These are phyloP conservation scores for Neoarthrinium moseri DNA, from an alignment of 2,329 filamentous ascomycete genomes.

Conservation along the genomic window DNA sequence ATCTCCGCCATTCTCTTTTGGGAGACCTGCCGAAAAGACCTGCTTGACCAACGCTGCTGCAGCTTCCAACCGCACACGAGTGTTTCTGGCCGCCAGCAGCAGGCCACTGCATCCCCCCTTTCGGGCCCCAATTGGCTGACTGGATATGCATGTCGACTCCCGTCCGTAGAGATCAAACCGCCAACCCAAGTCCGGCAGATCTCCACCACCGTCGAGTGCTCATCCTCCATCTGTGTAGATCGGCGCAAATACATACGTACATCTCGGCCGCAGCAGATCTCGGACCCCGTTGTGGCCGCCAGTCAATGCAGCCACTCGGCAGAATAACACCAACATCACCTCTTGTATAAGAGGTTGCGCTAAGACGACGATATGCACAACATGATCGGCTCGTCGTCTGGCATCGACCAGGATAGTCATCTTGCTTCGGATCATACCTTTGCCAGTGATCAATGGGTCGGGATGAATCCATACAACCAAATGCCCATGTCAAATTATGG, in stretches of 20 bases:
- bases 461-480: slow-evolving; percentile 62
- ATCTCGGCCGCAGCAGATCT: slow-evolving; percentile 17
- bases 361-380: slow-evolving; percentile 39
- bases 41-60: slow-evolving; percentile 32
- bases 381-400: slow-evolving; percentile 43
- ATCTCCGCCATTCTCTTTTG: slow-evolving; percentile 27
- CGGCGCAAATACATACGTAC: slow-evolving; percentile 20
- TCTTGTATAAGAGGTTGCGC: slow-evolving; percentile 18
- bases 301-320: slow-evolving; percentile 21
- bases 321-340: slow-evolving; percentile 16
- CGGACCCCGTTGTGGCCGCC: slow-evolving; percentile 19
- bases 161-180: slow-evolving; percentile 38
- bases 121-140: slow-evolving; percentile 38
- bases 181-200: slow-evolving; percentile 30
- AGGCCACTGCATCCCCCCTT: slow-evolving; percentile 31
- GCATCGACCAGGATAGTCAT: slow-evolving; percentile 46
- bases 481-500: slow-evolving; percentile 70
- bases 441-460: slow-evolving; percentile 51
- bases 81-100: slow-evolving; percentile 32
- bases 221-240: slow-evolving; percentile 19
- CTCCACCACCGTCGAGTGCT: slow-evolving; percentile 26
- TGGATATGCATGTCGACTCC: slow-evolving; percentile 49
- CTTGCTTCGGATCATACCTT: slow-evolving; percentile 41
- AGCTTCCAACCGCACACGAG: slow-evolving; percentile 32
- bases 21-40: slow-evolving; percentile 27